A percentile compares a stretch with the other conserved stretches of the same genome.
These are phyloP conservation scores for Suillus brevipes DNA, from an alignment of 768 basidiomycete genomes.

Conservation along the genomic window DNA sequence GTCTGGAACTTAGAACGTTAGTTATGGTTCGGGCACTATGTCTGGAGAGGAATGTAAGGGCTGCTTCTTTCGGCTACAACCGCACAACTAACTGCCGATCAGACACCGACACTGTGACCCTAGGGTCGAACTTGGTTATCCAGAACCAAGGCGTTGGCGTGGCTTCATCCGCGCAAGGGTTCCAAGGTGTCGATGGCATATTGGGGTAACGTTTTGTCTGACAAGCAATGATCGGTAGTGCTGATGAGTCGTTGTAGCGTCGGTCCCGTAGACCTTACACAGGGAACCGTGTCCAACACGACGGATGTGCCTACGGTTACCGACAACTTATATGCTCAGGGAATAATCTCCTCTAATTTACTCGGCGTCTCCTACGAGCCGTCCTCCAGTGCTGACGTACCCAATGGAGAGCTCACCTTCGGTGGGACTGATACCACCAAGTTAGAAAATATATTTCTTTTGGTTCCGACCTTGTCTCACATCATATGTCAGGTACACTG, in stretches of 20 bases:
- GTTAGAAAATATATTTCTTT: slow-evolving; percentile 20
- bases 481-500: slow-evolving; percentile 22
- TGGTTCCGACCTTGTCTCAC: background rate
- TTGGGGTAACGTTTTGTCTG: slow-evolving; percentile 35
- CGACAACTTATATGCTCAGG: slow-evolving; percentile 49
- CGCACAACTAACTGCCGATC: background rate
- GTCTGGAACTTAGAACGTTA: slow-evolving; percentile 39
- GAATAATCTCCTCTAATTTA: slow-evolving; percentile 44
- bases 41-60: slow-evolving; percentile 50
- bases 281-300: slow-evolving; percentile 37
- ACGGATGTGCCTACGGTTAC: slow-evolving; percentile 49
- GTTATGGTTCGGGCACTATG: slow-evolving; percentile 56
- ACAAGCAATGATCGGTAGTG: background rate
- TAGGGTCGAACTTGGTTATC: slow-evolving; percentile 39
- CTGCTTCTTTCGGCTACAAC: background rate
- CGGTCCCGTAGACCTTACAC: slow-evolving; percentile 50
- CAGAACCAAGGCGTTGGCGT: slow-evolving; percentile 46
- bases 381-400: slow-evolving; percentile 32
- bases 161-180: slow-evolving; percentile 39
- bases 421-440: slow-evolving; percentile 47
- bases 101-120: slow-evolving; percentile 47
- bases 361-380: slow-evolving; percentile 52
- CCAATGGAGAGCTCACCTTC: slow-evolving; percentile 55
- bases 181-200: slow-evolving; percentile 49
- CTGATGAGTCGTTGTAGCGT: slow-evolving; percentile 28